Evolutionary conservation across 1,139 yeast species (phyloP).

Genomic region (Candida labiduridarum): DNA sequence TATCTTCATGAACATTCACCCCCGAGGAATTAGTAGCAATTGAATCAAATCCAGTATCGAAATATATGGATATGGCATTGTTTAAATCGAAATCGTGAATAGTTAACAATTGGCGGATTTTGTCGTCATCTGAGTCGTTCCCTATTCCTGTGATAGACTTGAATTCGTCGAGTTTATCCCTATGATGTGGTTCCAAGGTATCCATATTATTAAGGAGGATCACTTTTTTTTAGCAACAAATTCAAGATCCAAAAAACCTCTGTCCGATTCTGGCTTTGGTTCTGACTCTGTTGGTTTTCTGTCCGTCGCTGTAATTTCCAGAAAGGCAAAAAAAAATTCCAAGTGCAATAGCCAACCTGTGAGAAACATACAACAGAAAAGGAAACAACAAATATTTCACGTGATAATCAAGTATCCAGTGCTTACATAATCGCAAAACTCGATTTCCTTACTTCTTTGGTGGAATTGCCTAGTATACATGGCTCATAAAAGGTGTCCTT

Average conservation of each 20-base stretch:
- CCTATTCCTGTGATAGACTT: slow-evolving; percentile 46
- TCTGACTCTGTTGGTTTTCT: neutral
- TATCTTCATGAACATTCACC: slow-evolving; percentile 19
- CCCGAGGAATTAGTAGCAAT: slow-evolving; percentile 18
- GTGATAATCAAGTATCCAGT: neutral
- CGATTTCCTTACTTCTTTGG: neutral
- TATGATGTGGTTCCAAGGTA: slow-evolving; percentile 11
- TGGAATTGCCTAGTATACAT: no score
- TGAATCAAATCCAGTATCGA: slow-evolving; percentile 50
- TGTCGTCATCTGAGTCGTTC: slow-evolving; percentile 25
- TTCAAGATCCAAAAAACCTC: neutral
- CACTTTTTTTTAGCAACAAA: neutral
- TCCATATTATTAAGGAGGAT: slow-evolving; percentile 1
- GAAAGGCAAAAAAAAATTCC: slow-evolving; percentile 1
- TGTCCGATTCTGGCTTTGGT: neutral
- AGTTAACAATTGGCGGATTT: slow-evolving; percentile 38
- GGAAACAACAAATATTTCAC: neutral
- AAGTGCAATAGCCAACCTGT: neutral
- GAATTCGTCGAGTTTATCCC: slow-evolving; percentile 36
- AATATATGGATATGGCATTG: slow-evolving; percentile 50
- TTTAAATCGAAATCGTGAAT: slow-evolving; percentile 53
- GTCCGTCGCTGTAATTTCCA: neutral
- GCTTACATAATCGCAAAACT: neutral
- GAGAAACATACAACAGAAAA: neutral
- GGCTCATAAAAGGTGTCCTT: no score